Conservation (phyloP, 495 filamentous ascomycete genomes). For the Penicillium riverlandense region DNA sequence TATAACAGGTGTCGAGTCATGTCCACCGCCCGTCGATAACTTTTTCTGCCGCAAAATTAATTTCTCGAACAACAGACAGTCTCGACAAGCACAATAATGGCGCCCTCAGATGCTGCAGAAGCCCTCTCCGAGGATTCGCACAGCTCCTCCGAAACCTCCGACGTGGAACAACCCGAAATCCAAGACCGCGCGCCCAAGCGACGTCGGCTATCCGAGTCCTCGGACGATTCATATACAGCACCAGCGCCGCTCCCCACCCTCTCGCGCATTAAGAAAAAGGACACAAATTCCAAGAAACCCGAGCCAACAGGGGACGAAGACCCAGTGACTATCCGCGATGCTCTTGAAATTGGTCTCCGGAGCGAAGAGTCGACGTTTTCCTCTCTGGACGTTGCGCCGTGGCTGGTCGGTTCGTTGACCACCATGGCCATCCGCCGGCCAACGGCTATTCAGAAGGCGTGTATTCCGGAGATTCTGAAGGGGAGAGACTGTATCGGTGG, state of each 20-base stretch:
- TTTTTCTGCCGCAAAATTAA: constrained; percentile 38
- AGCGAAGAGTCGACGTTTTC: constrained; percentile 59
- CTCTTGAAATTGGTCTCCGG: constrained; percentile 34
- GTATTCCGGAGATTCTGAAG: constrained; percentile 83
- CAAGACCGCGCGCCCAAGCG: constrained; percentile 33
- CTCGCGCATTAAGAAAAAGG: constrained; percentile 41
- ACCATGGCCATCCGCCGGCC: constrained; percentile 85
- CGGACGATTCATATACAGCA: constrained; percentile 29
- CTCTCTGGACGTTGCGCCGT: constrained; percentile 67
- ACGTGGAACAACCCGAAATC: constrained; percentile 14
- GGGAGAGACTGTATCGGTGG: constrained; percentile 92
- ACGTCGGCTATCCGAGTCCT: constrained; percentile 37
- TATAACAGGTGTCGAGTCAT: background rate
- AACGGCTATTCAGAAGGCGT: constrained; percentile 85
- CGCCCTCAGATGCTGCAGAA: constrained; percentile 19
- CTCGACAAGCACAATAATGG: constrained; percentile 22
- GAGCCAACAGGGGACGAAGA: constrained; percentile 17
- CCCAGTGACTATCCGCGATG: constrained; percentile 36
- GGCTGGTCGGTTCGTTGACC: constrained; percentile 78
- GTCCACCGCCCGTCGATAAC: constrained; percentile 23
- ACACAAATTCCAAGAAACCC: constrained; percentile 15
- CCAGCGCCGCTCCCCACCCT: constrained; percentile 35
- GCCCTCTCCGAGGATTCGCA: constrained; percentile 11
- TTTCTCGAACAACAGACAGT: constrained; percentile 15
- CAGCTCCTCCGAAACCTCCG: constrained; percentile 15